phyloP scores from a whole-genome alignment of 176 grass and related monocot species.

The Chloris gayana region DNA sequence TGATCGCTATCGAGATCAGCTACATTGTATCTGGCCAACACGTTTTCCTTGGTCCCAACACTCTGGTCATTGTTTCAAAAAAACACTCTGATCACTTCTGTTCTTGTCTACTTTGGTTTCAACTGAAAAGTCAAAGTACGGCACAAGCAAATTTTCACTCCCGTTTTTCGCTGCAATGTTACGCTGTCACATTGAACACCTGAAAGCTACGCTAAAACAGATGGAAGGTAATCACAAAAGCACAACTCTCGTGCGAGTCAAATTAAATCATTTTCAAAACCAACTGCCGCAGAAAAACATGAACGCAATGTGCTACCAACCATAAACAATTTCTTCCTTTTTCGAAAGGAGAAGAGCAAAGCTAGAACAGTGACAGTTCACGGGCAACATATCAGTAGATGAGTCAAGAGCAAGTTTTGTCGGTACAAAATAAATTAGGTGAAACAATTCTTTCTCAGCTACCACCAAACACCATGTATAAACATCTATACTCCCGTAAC shows the following conservation, averaged over 20 bases:
- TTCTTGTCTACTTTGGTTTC: background rate
- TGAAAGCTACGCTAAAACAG: background rate
- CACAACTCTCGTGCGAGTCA: background rate
- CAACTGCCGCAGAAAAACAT: background rate
- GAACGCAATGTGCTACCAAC: conserved; percentile 12
- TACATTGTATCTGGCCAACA: background rate
- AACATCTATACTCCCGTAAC: background rate
- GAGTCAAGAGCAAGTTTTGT: background rate
- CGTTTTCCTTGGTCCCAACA: background rate
- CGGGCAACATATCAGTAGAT: background rate
- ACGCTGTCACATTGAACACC: background rate
- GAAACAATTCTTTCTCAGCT: background rate
- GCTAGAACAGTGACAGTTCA: background rate
- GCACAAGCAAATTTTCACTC: background rate
- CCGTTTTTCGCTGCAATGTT: background rate
- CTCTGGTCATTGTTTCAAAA: too few species aligned
- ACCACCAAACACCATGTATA: background rate
- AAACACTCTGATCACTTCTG: too few species aligned
- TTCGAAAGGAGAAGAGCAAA: background rate
- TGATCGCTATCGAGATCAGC: background rate
- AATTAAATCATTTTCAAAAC: background rate
- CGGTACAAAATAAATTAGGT: background rate
- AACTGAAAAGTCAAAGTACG: background rate
- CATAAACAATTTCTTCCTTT: background rate
- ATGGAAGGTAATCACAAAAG: background rate